A percentile compares a stretch with the other conserved stretches of the same genome.
Conservation (phyloP, 2,329 filamentous ascomycete species). For the Venturia aucupariae region DNA sequence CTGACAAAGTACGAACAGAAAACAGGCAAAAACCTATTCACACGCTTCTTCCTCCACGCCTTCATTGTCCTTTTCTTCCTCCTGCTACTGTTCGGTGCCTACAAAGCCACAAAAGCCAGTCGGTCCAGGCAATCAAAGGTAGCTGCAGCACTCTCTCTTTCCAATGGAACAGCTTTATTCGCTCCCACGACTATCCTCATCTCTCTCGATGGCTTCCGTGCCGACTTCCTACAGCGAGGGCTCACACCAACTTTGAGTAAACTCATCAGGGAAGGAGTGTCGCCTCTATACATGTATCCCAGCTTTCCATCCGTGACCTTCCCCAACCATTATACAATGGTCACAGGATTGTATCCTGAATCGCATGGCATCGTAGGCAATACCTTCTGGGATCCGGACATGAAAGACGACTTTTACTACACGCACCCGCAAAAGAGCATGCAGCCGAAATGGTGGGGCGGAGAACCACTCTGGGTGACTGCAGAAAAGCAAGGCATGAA, state of each 20-base stretch:
- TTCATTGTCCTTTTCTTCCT: slow-evolving; percentile 45
- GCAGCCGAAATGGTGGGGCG: slow-evolving; percentile 87
- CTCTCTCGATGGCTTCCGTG: slow-evolving; percentile 90
- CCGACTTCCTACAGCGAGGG: slow-evolving; percentile 78
- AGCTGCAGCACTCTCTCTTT: slow-evolving; percentile 30
- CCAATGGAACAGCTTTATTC: slow-evolving; percentile 83
- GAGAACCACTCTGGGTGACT: slow-evolving; percentile 88
- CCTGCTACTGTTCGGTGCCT: slow-evolving; percentile 38
- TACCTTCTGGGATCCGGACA: slow-evolving; percentile 78
- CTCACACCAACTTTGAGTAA: slow-evolving; percentile 74
- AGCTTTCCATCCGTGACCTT: slow-evolving; percentile 96
- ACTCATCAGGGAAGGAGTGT: slow-evolving; percentile 75
- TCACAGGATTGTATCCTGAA: slow-evolving; percentile 86
- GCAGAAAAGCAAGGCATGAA: slow-evolving; percentile 73
- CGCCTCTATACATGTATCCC: slow-evolving; percentile 83
- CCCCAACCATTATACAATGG: slow-evolving; percentile 85
- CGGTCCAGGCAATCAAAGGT: slow-evolving; percentile 18
- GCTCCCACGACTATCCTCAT: slow-evolving; percentile 87
- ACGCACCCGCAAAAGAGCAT: slow-evolving; percentile 68
- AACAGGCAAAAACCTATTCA: slow-evolving; percentile 17
- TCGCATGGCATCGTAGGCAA: slow-evolving; percentile 90
- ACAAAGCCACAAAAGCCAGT: slow-evolving; percentile 7
- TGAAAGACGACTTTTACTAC: slow-evolving; percentile 78
- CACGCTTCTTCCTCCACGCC: slow-evolving; percentile 31
- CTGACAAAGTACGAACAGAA: slow-evolving; percentile 11